These are phyloP conservation scores for Xerocomus brunneocitrinus DNA, from an alignment of 768 basidiomycete species.

Conservation along the genomic window DNA sequence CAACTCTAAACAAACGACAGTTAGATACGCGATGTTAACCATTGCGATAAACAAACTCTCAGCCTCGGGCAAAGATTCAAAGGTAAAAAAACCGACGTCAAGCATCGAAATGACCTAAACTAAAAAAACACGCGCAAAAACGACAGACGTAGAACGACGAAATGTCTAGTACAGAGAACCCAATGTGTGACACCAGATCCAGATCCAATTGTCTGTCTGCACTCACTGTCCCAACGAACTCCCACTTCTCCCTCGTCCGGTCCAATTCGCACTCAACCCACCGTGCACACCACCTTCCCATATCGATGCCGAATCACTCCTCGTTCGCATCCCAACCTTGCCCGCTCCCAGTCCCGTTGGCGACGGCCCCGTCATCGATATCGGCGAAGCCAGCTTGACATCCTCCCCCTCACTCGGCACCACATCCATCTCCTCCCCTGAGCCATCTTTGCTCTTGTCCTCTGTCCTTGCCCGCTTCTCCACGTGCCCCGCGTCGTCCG, in stretches of 20 bases:
- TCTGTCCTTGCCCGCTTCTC: conserved; percentile 26
- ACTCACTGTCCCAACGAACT: conserved; percentile 25
- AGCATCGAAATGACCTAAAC: background rate
- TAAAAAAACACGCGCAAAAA: conserved; percentile 3
- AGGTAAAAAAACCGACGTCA: background rate
- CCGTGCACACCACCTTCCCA: conserved; percentile 16
- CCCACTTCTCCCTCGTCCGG: conserved; percentile 23
- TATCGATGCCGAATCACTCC: conserved; percentile 25
- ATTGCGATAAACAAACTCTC: no score
- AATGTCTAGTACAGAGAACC: conserved; percentile 1
- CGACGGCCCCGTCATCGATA: conserved; percentile 16
- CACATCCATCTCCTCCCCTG: conserved; percentile 26
- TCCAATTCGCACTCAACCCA: conserved; percentile 29
- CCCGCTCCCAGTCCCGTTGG: conserved; percentile 6
- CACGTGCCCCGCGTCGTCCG: conserved; percentile 16
- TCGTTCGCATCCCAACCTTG: conserved; percentile 19
- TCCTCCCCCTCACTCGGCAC: conserved; percentile 12
- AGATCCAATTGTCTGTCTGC: background rate
- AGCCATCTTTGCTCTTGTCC: conserved; percentile 1
- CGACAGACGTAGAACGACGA: conserved; percentile 24
- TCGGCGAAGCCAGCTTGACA: conserved; percentile 18
- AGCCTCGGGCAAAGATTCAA: no score
- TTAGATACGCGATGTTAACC: no score
- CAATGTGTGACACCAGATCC: background rate
- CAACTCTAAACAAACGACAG: no score